phyloP scores from a whole-genome alignment of 2,329 filamentous ascomycete species.

The Penicillium sp. region DNA sequence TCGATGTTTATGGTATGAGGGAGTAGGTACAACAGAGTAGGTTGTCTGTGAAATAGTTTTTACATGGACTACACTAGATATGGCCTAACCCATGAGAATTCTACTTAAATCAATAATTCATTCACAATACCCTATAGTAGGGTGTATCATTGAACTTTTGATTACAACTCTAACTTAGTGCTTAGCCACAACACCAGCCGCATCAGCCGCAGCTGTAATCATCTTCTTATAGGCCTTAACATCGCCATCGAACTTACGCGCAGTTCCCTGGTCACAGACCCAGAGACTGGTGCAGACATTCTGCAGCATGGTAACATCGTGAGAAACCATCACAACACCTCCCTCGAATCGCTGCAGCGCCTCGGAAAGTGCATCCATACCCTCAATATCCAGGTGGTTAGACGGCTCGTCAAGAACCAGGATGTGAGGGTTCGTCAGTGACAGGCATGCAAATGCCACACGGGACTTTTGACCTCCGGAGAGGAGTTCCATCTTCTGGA shows the following conservation, averaged over 20 bases:
- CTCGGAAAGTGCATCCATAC: conserved; percentile 91
- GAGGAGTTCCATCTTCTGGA: conserved; percentile 92
- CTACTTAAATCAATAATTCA: too few species aligned
- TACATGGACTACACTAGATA: too few species aligned
- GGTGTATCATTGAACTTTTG: neutral
- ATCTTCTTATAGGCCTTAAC: conserved; percentile 98
- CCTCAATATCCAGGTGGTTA: conserved; percentile 98
- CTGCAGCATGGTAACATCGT: conserved; percentile 98
- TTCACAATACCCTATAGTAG: too few species aligned
- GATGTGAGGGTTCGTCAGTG: conserved; percentile 92
- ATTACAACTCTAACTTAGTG: conserved; percentile 30
- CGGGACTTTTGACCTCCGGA: conserved; percentile 98
- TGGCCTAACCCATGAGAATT: too few species aligned
- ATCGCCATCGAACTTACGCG: conserved; percentile 94
- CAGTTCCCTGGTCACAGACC: conserved; percentile 93
- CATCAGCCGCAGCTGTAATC: conserved; percentile 86
- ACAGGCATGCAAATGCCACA: conserved; percentile 96
- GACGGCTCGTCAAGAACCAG: conserved; percentile 97
- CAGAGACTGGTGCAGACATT: conserved; percentile 93
- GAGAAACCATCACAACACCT: conserved; percentile 96
- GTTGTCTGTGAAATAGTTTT: too few species aligned
- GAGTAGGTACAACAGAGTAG: too few species aligned
- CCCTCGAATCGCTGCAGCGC: conserved; percentile 87
- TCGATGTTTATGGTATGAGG: too few species aligned
- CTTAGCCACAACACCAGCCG: conserved; percentile 71